A percentile compares a stretch with the other conserved stretches of the same genome.
Conservation (phyloP, 2,329 filamentous ascomycete species). For the Pyrenophora teres region DNA sequence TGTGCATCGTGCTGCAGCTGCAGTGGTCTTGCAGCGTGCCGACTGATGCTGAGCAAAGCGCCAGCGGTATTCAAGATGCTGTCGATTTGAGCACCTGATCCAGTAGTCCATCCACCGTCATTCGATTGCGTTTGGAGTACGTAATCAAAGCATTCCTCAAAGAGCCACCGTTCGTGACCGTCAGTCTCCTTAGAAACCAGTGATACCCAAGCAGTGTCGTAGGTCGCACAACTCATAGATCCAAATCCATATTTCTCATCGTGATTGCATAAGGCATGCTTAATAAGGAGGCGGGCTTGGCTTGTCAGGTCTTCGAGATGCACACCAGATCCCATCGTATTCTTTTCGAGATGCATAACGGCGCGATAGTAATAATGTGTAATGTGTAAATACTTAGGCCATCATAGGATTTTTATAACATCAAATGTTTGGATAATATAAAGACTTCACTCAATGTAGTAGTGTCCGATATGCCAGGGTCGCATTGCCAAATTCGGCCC, state of each 20-base stretch:
- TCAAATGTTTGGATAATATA: too few species aligned
- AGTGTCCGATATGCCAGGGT: too few species aligned
- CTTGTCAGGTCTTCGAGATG: too few species aligned
- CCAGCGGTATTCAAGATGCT: background rate
- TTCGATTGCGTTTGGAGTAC: background rate
- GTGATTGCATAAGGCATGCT: background rate
- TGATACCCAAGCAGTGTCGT: background rate
- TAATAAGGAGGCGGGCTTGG: background rate
- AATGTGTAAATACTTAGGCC: too few species aligned
- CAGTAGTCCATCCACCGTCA: background rate
- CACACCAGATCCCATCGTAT: too few species aligned
- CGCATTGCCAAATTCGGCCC: too few species aligned
- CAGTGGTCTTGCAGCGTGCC: background rate
- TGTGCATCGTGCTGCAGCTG: background rate
- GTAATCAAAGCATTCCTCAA: background rate
- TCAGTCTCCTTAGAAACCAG: background rate
- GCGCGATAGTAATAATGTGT: too few species aligned
- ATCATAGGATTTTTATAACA: too few species aligned
- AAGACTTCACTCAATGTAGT: too few species aligned
- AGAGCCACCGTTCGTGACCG: background rate
- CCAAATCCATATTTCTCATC: background rate
- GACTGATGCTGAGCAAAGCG: background rate
- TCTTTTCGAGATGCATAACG: too few species aligned
- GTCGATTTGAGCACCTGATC: background rate
- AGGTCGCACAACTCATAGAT: background rate